Evolutionary conservation across 495 filamentous ascomycete species (phyloP).

Genomic region (Xylaria sp.): DNA sequence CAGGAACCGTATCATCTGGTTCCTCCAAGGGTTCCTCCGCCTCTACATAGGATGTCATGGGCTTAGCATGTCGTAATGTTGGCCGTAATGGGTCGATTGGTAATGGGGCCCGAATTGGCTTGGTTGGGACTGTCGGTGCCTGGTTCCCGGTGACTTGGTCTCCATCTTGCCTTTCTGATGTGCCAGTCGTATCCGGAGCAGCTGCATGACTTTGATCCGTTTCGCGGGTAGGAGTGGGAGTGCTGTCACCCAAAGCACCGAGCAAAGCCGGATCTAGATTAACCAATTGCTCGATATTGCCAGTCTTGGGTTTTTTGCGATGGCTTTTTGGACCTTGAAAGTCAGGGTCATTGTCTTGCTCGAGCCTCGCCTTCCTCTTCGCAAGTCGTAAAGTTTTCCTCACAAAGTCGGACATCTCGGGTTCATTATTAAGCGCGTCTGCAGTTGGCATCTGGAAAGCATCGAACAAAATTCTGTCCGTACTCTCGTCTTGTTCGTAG

Average conservation of each 20-base stretch:
- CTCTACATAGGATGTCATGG: slow-evolving; percentile 50
- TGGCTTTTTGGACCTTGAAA: slow-evolving; percentile 47
- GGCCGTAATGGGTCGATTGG: slow-evolving; percentile 44
- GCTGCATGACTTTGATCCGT: not conserved
- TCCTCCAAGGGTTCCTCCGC: slow-evolving; percentile 46
- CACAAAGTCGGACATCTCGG: slow-evolving; percentile 52
- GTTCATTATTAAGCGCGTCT: slow-evolving; percentile 50
- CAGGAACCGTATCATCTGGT: slow-evolving; percentile 46
- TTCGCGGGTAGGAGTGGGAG: slow-evolving; percentile 30
- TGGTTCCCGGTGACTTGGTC: slow-evolving; percentile 19
- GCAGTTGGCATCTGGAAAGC: slow-evolving; percentile 53
- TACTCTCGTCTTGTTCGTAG: slow-evolving; percentile 60
- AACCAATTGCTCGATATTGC: slow-evolving; percentile 41
- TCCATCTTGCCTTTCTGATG: slow-evolving; percentile 23
- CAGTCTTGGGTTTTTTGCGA: slow-evolving; percentile 48
- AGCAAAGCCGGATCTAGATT: slow-evolving; percentile 46
- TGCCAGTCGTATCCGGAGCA: slow-evolving; percentile 14
- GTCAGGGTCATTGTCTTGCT: slow-evolving; percentile 56
- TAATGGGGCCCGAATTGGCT: slow-evolving; percentile 26
- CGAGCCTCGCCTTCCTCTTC: slow-evolving; percentile 53
- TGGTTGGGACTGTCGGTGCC: not conserved
- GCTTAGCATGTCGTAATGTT: slow-evolving; percentile 53
- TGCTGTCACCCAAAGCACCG: slow-evolving; percentile 31
- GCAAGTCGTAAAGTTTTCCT: slow-evolving; percentile 55
- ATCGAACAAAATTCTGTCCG: slow-evolving; percentile 58